Percentiles rank a stretch among this genome's conserved stretches.
phyloP scores from a whole-genome alignment of 1,139 yeast genomes.

The Suhomyces panamericanus region DNA sequence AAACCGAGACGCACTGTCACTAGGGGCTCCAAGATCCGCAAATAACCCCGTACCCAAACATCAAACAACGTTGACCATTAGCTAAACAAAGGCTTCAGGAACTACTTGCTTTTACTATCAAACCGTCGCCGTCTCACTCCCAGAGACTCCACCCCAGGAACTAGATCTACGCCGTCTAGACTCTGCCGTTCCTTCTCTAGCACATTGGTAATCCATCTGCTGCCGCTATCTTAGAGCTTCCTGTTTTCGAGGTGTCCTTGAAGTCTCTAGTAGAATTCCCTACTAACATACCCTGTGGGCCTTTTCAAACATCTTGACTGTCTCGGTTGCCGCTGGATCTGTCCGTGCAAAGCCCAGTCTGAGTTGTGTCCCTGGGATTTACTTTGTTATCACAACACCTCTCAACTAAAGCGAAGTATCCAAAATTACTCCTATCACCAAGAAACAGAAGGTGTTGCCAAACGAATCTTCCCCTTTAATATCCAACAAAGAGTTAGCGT shows the following conservation, averaged over 20 bases:
- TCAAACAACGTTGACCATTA: background rate
- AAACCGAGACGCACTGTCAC: constrained; percentile 3
- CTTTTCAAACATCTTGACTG: background rate
- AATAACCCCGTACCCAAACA: constrained; percentile 2
- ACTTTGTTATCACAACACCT: background rate
- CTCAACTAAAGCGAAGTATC: constrained; percentile 1
- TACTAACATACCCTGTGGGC: background rate
- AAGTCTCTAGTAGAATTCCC: background rate
- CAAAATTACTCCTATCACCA: constrained; percentile 14
- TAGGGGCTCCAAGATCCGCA: constrained; percentile 1
- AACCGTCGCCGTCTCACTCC: background rate
- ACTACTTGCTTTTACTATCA: background rate
- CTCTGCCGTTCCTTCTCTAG: background rate
- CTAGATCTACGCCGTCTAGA: background rate
- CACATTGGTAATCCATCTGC: background rate
- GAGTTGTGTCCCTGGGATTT: background rate
- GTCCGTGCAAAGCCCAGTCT: background rate
- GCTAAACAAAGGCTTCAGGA: background rate
- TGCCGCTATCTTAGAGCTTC: too few species aligned
- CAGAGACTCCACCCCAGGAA: background rate
- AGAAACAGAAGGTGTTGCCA: constrained; percentile 12
- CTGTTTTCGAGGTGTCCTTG: too few species aligned
- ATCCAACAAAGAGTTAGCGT: background rate
- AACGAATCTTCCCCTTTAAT: background rate
- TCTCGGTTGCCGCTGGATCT: background rate